These are phyloP conservation scores for Dalbergia cochinchinensis DNA, from an alignment of 306 rosid species.

Conservation along the genomic window DNA sequence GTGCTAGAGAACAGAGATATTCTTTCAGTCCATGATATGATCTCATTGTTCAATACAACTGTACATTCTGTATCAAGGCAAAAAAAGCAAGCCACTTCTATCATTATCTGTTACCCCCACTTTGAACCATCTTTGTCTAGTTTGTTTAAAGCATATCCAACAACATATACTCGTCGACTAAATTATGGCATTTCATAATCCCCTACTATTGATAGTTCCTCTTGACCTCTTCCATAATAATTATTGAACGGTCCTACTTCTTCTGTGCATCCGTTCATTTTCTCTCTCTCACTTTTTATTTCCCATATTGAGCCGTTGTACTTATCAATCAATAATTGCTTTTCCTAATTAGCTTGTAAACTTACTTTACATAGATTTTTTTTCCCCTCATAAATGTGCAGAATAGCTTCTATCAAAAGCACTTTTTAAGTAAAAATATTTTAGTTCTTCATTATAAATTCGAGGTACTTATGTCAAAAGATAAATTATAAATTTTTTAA, in stretches of 20 bases:
- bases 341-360: background rate
- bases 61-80: slow-evolving; percentile 15
- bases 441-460: too few relatives aligned
- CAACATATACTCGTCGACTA: slow-evolving; percentile 2
- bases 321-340: slow-evolving; percentile 19
- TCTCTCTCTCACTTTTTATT: background rate
- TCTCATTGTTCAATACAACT: background rate
- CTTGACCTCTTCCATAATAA: background rate
- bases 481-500: too few relatives aligned
- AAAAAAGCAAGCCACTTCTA: slow-evolving; percentile 19
- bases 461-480: too few relatives aligned
- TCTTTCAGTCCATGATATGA: slow-evolving; percentile 13
- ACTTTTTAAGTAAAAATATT: background rate
- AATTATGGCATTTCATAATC: slow-evolving; percentile 18
- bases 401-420: background rate
- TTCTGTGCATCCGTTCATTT: background rate
- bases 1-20: slow-evolving; percentile 30
- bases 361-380: background rate
- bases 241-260: slow-evolving; percentile 1
- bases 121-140: slow-evolving; percentile 30
- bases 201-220: slow-evolving; percentile 29
- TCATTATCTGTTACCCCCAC: slow-evolving; percentile 38
- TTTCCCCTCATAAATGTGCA: background rate
- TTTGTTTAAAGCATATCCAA: slow-evolving; percentile 27
- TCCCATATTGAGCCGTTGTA: background rate